phyloP scores from a whole-genome alignment of 768 basidiomycete species.

The Strobilomyces echinocephalus region DNA sequence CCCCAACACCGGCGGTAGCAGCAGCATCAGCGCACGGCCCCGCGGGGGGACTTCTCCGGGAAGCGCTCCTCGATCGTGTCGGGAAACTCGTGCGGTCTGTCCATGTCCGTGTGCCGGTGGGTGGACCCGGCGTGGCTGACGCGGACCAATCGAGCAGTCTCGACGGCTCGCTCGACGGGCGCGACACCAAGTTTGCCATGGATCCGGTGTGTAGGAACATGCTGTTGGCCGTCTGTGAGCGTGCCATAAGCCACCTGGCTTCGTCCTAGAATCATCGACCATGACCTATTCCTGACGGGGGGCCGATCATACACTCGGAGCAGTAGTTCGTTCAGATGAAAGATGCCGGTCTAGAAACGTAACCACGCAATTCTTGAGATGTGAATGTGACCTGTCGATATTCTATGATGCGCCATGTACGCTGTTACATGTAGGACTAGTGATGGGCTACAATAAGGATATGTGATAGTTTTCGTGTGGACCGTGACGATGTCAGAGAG shows the following conservation, averaged over 20 bases:
- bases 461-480: conserved; percentile 1
- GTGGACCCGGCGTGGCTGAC: background rate
- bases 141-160: background rate
- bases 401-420: conserved; percentile 12
- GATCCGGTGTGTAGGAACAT: conserved; percentile 25
- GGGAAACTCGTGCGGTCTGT: conserved; percentile 19
- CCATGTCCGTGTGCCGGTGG: background rate
- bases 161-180: background rate
- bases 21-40: too few species aligned
- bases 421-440: conserved; percentile 10
- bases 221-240: conserved; percentile 28
- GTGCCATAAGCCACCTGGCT: conserved; percentile 13
- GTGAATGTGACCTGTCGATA: background rate
- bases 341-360: too few species aligned
- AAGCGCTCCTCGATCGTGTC: conserved; percentile 20
- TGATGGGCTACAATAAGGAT: conserved; percentile 14
- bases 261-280: background rate
- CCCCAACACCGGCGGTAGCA: too few species aligned
- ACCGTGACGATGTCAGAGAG: background rate
- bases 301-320: too few species aligned
- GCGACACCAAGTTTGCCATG: background rate
- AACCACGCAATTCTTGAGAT: background rate
- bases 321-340: too few species aligned
- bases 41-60: conserved; percentile 2
- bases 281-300: too few species aligned